Conservation (phyloP, 2,329 filamentous ascomycete species). For the Beauveria rudraprayagi region DNA sequence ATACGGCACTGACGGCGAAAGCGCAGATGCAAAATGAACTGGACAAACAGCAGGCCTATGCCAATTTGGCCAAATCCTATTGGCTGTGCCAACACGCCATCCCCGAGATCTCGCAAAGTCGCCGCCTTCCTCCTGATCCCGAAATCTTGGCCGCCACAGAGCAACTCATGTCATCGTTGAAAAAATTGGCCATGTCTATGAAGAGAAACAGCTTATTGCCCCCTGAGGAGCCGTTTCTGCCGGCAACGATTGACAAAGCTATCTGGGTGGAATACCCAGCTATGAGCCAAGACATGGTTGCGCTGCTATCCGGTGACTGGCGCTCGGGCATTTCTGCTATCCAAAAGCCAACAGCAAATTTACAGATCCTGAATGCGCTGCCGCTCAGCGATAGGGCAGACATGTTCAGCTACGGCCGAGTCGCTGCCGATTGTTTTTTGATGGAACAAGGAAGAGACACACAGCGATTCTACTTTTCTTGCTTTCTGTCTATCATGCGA, state of each 20-base stretch:
- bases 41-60: slow-evolving; percentile 66
- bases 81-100: slow-evolving; percentile 63
- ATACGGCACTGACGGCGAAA: slow-evolving; percentile 42
- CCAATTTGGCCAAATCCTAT: slow-evolving; percentile 76
- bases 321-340: slow-evolving; percentile 40
- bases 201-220: slow-evolving; percentile 73
- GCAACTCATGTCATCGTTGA: slow-evolving; percentile 55
- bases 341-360: slow-evolving; percentile 37
- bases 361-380: slow-evolving; percentile 58
- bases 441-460: slow-evolving; percentile 64
- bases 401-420: slow-evolving; percentile 71
- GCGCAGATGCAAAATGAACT: slow-evolving; percentile 46
- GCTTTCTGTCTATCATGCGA: slow-evolving; percentile 67
- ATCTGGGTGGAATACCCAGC: slow-evolving; percentile 76
- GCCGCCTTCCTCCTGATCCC: slow-evolving; percentile 32
- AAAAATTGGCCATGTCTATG: slow-evolving; percentile 74
- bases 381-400: slow-evolving; percentile 68
- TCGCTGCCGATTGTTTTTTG: slow-evolving; percentile 65
- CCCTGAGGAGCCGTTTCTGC: slow-evolving; percentile 58
- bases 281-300: slow-evolving; percentile 62
- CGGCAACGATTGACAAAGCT: slow-evolving; percentile 68
- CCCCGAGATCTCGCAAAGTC: slow-evolving; percentile 39
- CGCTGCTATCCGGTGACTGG: slow-evolving; percentile 58
- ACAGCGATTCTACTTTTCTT: slow-evolving; percentile 62
- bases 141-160: slow-evolving; percentile 48